Percentiles rank a stretch among this genome's conserved stretches.
These are phyloP conservation scores for Pseudomassariella vexata DNA, from an alignment of 2,329 filamentous ascomycete genomes.

Conservation along the genomic window DNA sequence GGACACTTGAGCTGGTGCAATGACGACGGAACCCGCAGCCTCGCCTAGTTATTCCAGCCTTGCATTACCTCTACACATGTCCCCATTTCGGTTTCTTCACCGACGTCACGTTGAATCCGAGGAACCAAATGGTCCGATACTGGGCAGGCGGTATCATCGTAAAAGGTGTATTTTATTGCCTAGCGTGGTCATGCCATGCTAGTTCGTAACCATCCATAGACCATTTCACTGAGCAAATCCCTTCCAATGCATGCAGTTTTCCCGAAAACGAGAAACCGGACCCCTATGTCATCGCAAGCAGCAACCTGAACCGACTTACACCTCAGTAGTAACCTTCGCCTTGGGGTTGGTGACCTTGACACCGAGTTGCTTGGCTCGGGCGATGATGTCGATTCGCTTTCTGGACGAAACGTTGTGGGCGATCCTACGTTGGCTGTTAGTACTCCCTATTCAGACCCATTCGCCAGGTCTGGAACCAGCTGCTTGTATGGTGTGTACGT, in stretches of 20 bases:
- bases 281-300: conserved; percentile 21
- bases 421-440: conserved; percentile 64
- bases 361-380: conserved; percentile 94
- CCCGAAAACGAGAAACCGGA: conserved; percentile 28
- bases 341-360: conserved; percentile 99
- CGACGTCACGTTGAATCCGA: no score
- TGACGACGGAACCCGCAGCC: no score
- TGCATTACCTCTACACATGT: no score
- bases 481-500: conserved; percentile 38
- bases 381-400: conserved; percentile 97
- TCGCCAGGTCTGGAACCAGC: conserved; percentile 1
- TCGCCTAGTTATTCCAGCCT: no score
- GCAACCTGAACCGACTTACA: conserved; percentile 40
- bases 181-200: conserved; percentile 27
- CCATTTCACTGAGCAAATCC: conserved; percentile 27
- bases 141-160: conserved; percentile 19
- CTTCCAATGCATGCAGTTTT: conserved; percentile 28
- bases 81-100: no score
- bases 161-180: conserved; percentile 27
- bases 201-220: conserved; percentile 27
- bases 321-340: conserved; percentile 97
- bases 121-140: no score
- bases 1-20: no score
- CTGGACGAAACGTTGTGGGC: conserved; percentile 95
- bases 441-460: conserved; percentile 9